These are phyloP conservation scores for Secale cereale DNA, from an alignment of 176 grass and related monocot species.

Conservation along the genomic window DNA sequence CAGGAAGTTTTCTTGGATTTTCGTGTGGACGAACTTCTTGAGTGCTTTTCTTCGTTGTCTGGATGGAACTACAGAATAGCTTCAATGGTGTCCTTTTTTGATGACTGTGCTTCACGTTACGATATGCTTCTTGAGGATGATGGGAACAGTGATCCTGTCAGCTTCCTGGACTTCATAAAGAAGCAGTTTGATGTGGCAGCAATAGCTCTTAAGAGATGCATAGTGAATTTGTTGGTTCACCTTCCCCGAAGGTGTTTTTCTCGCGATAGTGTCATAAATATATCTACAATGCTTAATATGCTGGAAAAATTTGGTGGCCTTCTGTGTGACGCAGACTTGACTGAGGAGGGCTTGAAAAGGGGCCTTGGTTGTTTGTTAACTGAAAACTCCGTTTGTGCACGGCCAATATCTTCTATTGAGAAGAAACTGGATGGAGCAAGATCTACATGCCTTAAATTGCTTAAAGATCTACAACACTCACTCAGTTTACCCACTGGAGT, in stretches of 20 bases:
- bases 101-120: slow-evolving; percentile 42
- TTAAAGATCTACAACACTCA: slow-evolving; percentile 30
- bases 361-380: slow-evolving; percentile 18
- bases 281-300: slow-evolving; percentile 29
- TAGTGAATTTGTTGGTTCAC: slow-evolving; percentile 45
- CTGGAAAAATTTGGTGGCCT: slow-evolving; percentile 31
- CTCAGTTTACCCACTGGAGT: slow-evolving; percentile 26
- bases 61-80: slow-evolving; percentile 42
- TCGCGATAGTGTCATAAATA: slow-evolving; percentile 14
- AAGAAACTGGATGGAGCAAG: slow-evolving; percentile 33
- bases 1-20: slow-evolving; percentile 78
- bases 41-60: slow-evolving; percentile 52
- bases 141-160: neutral
- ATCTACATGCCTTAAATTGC: slow-evolving; percentile 33
- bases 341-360: slow-evolving; percentile 36
- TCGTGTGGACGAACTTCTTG: slow-evolving; percentile 46
- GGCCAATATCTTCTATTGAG: neutral
- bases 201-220: slow-evolving; percentile 38
- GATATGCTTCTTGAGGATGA: slow-evolving; percentile 38
- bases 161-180: slow-evolving; percentile 50
- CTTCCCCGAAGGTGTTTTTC: slow-evolving; percentile 50
- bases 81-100: slow-evolving; percentile 54
- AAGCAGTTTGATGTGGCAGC: slow-evolving; percentile 38
- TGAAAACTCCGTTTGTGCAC: neutral
- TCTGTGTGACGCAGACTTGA: slow-evolving; percentile 30